These are phyloP conservation scores for Ceratocystis harringtonii DNA, from an alignment of 2,329 filamentous ascomycete species.

Conservation along the genomic window DNA sequence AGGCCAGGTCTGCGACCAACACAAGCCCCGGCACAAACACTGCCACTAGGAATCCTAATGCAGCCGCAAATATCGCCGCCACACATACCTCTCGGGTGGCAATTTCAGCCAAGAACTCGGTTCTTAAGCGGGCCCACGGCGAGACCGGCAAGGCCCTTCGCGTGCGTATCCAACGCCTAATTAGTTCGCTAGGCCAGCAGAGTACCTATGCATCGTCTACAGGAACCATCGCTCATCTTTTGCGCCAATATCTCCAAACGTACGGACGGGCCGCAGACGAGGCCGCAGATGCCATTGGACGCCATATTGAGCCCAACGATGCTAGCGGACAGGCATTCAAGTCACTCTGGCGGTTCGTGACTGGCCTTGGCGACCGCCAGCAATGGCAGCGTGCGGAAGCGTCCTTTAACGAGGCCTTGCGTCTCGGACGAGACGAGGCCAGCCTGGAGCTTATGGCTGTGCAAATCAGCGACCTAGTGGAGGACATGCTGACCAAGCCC, in stretches of 20 bases:
- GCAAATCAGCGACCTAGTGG: constrained; percentile 57
- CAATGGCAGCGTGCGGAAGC: constrained; percentile 64
- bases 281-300: constrained; percentile 48
- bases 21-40: neutral
- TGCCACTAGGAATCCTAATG: neutral
- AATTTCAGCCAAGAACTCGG: constrained; percentile 43
- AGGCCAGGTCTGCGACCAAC: neutral
- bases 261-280: constrained; percentile 63
- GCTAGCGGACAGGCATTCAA: constrained; percentile 60
- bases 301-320: constrained; percentile 57
- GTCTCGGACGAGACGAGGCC: constrained; percentile 60
- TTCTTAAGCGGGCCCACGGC: constrained; percentile 59
- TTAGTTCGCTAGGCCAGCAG: constrained; percentile 58
- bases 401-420: constrained; percentile 53
- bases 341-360: constrained; percentile 69
- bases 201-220: constrained; percentile 79
- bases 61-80: constrained; percentile 21
- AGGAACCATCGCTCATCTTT: constrained; percentile 56
- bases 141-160: constrained; percentile 56
- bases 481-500: constrained; percentile 72
- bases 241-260: constrained; percentile 61
- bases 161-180: constrained; percentile 59
- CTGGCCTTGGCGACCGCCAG: constrained; percentile 58
- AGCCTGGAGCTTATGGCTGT: constrained; percentile 67
- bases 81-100: constrained; percentile 35